Base-by-base conservation (phyloP, 495 filamentous ascomycete species). In the Neurospora sp. region DNA sequence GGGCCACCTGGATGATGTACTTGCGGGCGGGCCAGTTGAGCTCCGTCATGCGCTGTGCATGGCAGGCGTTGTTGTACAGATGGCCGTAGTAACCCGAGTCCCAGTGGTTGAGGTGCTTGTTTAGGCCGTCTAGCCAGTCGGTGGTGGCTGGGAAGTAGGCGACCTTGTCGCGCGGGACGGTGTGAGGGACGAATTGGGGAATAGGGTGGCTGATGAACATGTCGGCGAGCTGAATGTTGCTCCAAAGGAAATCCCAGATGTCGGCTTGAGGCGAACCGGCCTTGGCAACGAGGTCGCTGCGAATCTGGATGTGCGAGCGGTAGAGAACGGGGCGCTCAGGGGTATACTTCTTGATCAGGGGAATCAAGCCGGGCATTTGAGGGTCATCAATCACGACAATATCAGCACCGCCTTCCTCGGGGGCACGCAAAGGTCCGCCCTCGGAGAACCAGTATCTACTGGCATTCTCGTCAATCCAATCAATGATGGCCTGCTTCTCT, bases 91-190 rank as follows among this genome's bases (percentile, higher is more conserved):
- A 93, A 4, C 88, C 88, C 7, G 85, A 82, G 78, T 95, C 91
- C 90, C 91, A 94, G 16, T 89, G 86, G 72, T 87, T 87, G 77
- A 97, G 85, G 41, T 84, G 76, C 79, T 97, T 97, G 82, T 96
- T 97, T 73, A 96, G 78, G 5, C 94, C 94, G 81, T 97, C 94
- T 40, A 96, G 85, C 93, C 93, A 96, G 77, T 97, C 93, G 1
- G 94, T 96, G 2, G 92, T 90, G 16, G 94, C 93, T 9, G 92
- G 93, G 83, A 95, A 86, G 78, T 94, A 94, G 8, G 88, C 89
- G 2, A 96, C 91, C 75, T 87, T 91, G 41, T 90, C 82, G 2
- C 80, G 79, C 9, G 91, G 88, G 16, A 97, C 90, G 73, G 84
- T 87, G 9, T 83, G 76, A 0, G 94, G 94, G 41, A 97, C 92